These are phyloP conservation scores for Perkinsus chesapeaki DNA, from an alignment of 169 alveolate genomes.

Conservation along the genomic window DNA sequence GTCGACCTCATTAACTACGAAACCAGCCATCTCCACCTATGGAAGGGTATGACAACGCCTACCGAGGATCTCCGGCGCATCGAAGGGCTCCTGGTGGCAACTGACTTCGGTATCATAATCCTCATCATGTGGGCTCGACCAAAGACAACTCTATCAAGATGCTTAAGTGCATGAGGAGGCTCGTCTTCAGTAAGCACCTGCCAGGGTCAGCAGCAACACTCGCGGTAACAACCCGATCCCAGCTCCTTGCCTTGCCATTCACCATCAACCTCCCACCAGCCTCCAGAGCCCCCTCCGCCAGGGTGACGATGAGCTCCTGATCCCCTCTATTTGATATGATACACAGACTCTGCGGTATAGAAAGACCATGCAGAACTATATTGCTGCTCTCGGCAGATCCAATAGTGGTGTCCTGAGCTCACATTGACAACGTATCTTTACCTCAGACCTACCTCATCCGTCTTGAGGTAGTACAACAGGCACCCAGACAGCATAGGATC, in stretches of 20 bases:
- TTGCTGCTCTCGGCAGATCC: constrained; percentile 3
- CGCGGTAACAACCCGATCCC: neutral
- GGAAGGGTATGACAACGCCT: neutral
- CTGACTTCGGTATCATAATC: neutral
- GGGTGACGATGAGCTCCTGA: neutral
- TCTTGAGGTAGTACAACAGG: constrained; percentile 16
- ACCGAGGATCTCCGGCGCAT: neutral
- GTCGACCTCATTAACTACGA: neutral
- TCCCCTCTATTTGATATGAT: neutral
- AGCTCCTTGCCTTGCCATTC: neutral
- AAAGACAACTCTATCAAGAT: constrained; percentile 4
- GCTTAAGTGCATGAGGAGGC: neutral
- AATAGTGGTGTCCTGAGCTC: constrained; percentile 11
- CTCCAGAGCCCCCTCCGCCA: neutral
- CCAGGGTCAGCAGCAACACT: neutral
- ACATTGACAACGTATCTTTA: neutral
- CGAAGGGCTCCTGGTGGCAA: neutral
- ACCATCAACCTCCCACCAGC: neutral
- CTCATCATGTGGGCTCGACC: constrained; percentile 2
- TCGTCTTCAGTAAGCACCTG: neutral
- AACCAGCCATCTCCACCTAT: neutral
- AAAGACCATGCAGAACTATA: neutral
- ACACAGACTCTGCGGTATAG: neutral
- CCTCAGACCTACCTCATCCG: neutral
- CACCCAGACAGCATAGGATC: constrained; percentile 13